These are phyloP conservation scores for Mycosphaerella arachidis DNA, from an alignment of 2,329 filamentous ascomycete species.

Conservation along the genomic window DNA sequence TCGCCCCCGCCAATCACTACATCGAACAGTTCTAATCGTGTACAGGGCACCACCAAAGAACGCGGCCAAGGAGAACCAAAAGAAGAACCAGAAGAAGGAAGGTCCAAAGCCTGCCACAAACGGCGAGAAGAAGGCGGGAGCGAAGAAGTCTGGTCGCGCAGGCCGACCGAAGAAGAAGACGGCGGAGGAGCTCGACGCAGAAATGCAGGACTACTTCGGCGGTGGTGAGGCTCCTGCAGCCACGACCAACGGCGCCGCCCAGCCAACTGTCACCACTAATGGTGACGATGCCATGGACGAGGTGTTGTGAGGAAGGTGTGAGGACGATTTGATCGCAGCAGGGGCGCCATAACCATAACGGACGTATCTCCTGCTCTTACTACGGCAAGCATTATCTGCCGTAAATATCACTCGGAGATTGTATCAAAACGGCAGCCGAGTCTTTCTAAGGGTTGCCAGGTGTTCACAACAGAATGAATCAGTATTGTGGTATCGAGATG, in stretches of 20 bases:
- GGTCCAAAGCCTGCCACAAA: slow-evolving; percentile 51
- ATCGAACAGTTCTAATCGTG: slow-evolving; percentile 17
- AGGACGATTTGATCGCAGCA: neutral
- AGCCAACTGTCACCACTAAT: slow-evolving; percentile 44
- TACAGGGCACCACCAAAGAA: slow-evolving; percentile 33
- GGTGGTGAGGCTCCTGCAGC: slow-evolving; percentile 42
- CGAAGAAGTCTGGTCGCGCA: slow-evolving; percentile 56
- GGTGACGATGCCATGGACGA: slow-evolving; percentile 55
- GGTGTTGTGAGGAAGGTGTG: slow-evolving; percentile 42
- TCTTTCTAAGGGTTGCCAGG: slow-evolving; percentile 2
- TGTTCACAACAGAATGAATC: slow-evolving; percentile 6
- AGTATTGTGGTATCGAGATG: slow-evolving; percentile 7
- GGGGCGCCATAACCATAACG: neutral
- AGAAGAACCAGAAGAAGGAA: slow-evolving; percentile 20
- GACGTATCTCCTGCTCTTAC: slow-evolving; percentile 4
- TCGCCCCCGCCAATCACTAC: slow-evolving; percentile 17
- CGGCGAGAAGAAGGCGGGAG: slow-evolving; percentile 44
- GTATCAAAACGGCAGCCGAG: slow-evolving; percentile 9
- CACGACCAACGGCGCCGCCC: slow-evolving; percentile 42
- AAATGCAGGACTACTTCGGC: slow-evolving; percentile 95
- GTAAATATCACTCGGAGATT: neutral
- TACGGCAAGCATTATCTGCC: neutral
- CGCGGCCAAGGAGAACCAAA: slow-evolving; percentile 28
- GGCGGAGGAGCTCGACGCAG: slow-evolving; percentile 88
- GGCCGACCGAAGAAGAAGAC: slow-evolving; percentile 78